Evolutionary conservation across 73 alveolate species (phyloP), one percentile per base, ranked within the genome.

Genomic region (Paramecium primaurelia): DNA sequence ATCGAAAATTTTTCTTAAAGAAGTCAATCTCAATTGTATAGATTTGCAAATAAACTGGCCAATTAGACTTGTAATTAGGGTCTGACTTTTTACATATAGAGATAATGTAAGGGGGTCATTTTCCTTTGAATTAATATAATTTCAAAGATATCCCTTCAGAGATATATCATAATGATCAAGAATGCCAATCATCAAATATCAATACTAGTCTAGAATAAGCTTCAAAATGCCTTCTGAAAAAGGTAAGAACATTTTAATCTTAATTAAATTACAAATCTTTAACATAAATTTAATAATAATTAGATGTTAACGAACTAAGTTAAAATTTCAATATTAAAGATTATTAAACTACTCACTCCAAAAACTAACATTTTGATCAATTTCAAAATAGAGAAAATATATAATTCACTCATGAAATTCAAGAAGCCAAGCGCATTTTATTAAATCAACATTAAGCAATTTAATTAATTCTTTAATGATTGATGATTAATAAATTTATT

Each of bases 101-200:
- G 84, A 64, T 64, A 16, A 64, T 64, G 84, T 30, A 64, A 9
- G 84, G 84, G 1, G 84, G 84, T 28, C 84, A 64, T 64, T 64
- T 64, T 64, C 84, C 84, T 32, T 32, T 64, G 84, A 64, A 64
- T 34, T 32, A 64, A 64, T 64, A 64, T 64, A 34, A 28, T 32
- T 32, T 64, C 6, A 64, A 64, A 34, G 84, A 64, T 64, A 64
- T 64, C 20, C 42, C 42, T 12, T 64, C 84, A 16, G 84, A 64
- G 47, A 64, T 34, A 64, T 64, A 32, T 34, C 42, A 64, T 34
- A 26, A 64, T 64, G 84, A 64, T 32, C 2, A 64, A 32, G 84
- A 64, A 28, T 54, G 69, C 69, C 32, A 54, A 54, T 54, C 32
- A 7, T 54, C 28, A 8, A 54, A 54, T 54, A 54, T 54, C 2